phyloP scores from a whole-genome alignment of 345 rosid genomes.

The Euphorbia tirucalli region DNA sequence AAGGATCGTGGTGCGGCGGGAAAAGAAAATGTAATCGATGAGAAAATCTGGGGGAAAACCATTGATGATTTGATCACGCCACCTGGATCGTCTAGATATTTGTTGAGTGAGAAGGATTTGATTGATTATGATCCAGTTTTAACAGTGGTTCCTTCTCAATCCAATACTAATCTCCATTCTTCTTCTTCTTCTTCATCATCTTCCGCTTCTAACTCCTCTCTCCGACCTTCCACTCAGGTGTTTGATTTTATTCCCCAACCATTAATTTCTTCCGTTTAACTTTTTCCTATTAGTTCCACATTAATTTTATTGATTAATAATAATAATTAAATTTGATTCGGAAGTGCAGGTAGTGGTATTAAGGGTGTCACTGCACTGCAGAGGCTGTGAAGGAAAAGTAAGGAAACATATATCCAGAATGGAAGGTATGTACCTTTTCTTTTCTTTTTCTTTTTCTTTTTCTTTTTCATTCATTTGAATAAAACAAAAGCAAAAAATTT shows the following conservation, averaged over 20 bases:
- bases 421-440: conserved; percentile 53
- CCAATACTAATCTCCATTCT: background rate
- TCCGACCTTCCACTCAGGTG: conserved; percentile 58
- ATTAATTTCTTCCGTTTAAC: background rate
- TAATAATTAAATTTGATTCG: background rate
- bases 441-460: conserved; percentile 3
- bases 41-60: conserved; percentile 39
- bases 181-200: conserved; percentile 27
- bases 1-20: background rate
- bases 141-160: conserved; percentile 29
- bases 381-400: conserved; percentile 86
- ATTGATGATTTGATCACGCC: conserved; percentile 51
- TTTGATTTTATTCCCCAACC: background rate
- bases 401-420: conserved; percentile 86
- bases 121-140: conserved; percentile 41
- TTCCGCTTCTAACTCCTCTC: conserved; percentile 30
- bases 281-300: background rate
- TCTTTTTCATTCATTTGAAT: background rate
- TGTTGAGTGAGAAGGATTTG: conserved; percentile 44
- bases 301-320: background rate
- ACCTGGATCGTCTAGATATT: conserved; percentile 70
- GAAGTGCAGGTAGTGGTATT: conserved; percentile 66
- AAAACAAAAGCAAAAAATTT: background rate
- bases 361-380: conserved; percentile 89
- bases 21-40: conserved; percentile 5